A percentile compares a stretch with the other conserved stretches of the same genome.
These are phyloP conservation scores for Prosopis cineraria DNA, from an alignment of 306 rosid species.

Conservation along the genomic window DNA sequence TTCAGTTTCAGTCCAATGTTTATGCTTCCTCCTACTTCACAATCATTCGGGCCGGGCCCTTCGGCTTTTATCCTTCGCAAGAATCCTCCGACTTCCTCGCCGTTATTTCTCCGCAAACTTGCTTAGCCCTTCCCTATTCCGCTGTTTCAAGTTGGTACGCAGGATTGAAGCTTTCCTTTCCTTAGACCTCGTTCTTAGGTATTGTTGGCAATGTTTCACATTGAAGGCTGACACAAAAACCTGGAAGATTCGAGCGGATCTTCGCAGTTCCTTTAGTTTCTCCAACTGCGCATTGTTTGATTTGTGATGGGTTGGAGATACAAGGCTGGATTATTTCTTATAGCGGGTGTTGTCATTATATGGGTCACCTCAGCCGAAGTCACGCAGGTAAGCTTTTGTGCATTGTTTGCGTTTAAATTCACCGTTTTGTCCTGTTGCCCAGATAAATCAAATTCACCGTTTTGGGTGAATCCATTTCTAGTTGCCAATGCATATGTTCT, in stretches of 20 bases:
- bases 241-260: constrained; percentile 41
- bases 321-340: constrained; percentile 79
- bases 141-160: constrained; percentile 8
- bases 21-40: constrained; percentile 33
- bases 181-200: constrained; percentile 32
- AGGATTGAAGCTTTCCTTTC: constrained; percentile 28
- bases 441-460: background rate
- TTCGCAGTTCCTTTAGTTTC: constrained; percentile 32
- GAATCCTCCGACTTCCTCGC: constrained; percentile 23
- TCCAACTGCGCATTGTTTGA: constrained; percentile 40
- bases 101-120: background rate
- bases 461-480: constrained; percentile 8
- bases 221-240: constrained; percentile 42
- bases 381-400: constrained; percentile 68
- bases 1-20: background rate
- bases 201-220: constrained; percentile 22
- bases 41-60: constrained; percentile 30
- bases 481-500: background rate
- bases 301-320: constrained; percentile 79
- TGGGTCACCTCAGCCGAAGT: constrained; percentile 99
- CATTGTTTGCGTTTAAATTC: background rate
- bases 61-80: constrained; percentile 14
- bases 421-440: background rate
- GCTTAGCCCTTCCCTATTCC: constrained; percentile 7
- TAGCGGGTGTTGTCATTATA: constrained; percentile 79